A percentile compares a stretch with the other conserved stretches of the same genome.
These are phyloP conservation scores for Tilletia indica DNA, from an alignment of 1,284 basidiomycete species.

Conservation along the genomic window DNA sequence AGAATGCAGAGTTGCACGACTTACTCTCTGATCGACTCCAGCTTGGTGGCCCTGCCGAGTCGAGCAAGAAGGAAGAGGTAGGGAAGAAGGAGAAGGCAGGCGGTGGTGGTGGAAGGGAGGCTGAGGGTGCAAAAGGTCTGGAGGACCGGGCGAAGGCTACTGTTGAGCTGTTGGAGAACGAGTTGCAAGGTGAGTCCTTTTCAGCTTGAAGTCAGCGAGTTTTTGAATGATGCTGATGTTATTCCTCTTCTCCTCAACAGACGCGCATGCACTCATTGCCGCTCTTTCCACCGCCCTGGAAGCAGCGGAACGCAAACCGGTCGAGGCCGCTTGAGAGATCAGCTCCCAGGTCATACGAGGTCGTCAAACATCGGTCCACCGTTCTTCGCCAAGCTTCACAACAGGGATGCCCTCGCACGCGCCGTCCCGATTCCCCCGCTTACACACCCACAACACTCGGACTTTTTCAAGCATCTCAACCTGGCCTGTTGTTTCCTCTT, in stretches of 20 bases:
- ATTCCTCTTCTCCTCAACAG: background rate
- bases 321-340: no score
- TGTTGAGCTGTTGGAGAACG: slow-evolving; percentile 13
- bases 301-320: background rate
- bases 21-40: slow-evolving; percentile 22
- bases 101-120: slow-evolving; percentile 8
- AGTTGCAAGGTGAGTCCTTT: slow-evolving; percentile 7
- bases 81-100: slow-evolving; percentile 28
- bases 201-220: no score
- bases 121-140: background rate
- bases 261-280: slow-evolving; percentile 8
- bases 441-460: no score
- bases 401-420: no score
- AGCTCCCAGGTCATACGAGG: no score
- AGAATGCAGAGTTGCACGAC: slow-evolving; percentile 34
- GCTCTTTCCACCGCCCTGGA: background rate
- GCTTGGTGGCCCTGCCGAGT: slow-evolving; percentile 19
- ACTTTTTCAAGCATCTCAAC: no score
- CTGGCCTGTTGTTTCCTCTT: no score
- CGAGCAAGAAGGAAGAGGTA: slow-evolving; percentile 42
- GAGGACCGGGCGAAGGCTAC: slow-evolving; percentile 6
- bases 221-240: background rate
- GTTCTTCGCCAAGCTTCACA: no score
- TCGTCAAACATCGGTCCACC: no score
- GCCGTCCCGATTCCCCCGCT: no score